phyloP scores from a whole-genome alignment of 208 protist species.

The Leishmania mexicana region DNA sequence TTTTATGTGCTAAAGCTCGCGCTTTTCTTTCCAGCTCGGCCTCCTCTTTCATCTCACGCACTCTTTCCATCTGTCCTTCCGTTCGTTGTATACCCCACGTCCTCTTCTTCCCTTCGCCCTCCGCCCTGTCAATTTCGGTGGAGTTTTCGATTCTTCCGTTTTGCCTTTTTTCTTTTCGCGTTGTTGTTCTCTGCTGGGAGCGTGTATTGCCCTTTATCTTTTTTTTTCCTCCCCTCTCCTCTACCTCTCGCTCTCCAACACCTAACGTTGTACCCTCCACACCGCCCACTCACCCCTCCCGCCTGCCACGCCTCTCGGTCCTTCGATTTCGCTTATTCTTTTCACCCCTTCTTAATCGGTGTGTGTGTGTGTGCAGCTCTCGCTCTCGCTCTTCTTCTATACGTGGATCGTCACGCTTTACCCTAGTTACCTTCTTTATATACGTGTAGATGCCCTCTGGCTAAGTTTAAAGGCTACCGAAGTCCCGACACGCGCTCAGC shows the following conservation, averaged over 20 bases:
- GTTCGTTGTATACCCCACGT: neutral
- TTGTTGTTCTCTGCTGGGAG: neutral
- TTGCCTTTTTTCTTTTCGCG: neutral
- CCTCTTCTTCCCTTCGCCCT: neutral
- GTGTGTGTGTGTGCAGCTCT: neutral
- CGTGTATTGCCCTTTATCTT: neutral
- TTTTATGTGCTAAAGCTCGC: neutral
- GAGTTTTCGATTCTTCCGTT: neutral
- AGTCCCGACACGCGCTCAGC: neutral
- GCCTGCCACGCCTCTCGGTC: neutral
- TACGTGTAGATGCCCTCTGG: neutral
- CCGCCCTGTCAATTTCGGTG: neutral
- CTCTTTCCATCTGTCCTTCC: neutral
- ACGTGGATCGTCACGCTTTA: neutral
- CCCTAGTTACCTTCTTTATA: neutral
- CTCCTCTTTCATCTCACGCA: neutral
- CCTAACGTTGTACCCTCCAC: neutral
- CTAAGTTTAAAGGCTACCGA: neutral
- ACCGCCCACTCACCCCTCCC: neutral
- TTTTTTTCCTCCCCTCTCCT: neutral
- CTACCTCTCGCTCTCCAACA: neutral
- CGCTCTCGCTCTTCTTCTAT: neutral
- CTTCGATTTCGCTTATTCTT: conserved; percentile 1
- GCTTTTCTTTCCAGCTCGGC: neutral
- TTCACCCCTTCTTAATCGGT: neutral